Percentiles rank a stretch among this genome's conserved stretches.
phyloP scores from a whole-genome alignment of 345 rosid species.

The Sonneratia alba region DNA sequence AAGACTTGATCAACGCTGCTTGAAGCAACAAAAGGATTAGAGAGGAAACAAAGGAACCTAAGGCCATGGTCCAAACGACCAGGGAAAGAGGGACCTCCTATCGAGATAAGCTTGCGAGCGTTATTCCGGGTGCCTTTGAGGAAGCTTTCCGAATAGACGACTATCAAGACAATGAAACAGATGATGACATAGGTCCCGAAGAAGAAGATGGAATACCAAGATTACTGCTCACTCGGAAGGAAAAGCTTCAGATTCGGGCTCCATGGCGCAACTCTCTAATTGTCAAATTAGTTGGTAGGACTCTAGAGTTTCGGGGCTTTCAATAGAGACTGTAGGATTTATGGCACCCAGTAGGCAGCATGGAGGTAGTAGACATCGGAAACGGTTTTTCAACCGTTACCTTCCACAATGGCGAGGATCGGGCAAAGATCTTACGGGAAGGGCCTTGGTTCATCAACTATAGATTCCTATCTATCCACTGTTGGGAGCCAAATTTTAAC shows the following conservation, averaged over 20 bases:
- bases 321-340: not conserved
- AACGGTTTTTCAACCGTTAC: not conserved
- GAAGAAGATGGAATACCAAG: no score
- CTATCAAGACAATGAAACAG: not conserved
- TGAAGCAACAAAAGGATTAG: no score
- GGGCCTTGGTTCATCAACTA: not conserved
- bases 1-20: no score
- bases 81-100: no score
- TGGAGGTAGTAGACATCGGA: not conserved
- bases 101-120: no score
- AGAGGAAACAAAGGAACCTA: no score
- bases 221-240: not conserved
- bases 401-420: not conserved
- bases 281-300: not conserved
- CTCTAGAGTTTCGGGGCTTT: not conserved
- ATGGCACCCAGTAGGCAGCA: not conserved
- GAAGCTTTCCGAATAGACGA: not conserved
- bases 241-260: not conserved
- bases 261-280: not conserved
- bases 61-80: no score
- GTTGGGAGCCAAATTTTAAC: not conserved
- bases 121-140: not conserved
- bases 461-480: not conserved
- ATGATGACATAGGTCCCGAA: not conserved
- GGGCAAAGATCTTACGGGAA: not conserved